Evolutionary conservation across 768 basidiomycete species (phyloP).

Genomic region (Pulveroboletus sp.): DNA sequence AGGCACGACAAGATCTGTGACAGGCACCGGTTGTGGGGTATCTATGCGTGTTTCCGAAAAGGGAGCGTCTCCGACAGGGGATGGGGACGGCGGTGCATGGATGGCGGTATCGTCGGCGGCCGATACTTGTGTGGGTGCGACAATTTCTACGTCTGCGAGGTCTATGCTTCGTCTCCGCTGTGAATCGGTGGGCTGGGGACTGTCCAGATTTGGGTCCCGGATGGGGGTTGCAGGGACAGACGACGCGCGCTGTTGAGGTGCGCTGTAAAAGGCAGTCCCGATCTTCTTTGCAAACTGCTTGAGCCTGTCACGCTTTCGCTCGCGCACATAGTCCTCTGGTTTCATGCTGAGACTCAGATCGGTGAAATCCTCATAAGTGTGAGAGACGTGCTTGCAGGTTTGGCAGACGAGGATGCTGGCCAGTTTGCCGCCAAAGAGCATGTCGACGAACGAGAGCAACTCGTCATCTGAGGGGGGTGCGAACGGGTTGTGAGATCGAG

Average conservation of each 20-base stretch:
- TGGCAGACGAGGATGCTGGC: conserved; percentile 93
- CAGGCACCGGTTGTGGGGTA: conserved; percentile 3
- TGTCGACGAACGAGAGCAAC: conserved; percentile 76
- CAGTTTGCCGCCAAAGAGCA: conserved; percentile 86
- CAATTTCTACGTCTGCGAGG: conserved; percentile 35
- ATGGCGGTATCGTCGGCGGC: background rate
- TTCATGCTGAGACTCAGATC: conserved; percentile 91
- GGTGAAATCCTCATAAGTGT: conserved; percentile 80
- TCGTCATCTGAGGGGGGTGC: conserved; percentile 39
- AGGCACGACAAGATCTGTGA: conserved; percentile 3
- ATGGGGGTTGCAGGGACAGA: conserved; percentile 52
- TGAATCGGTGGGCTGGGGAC: conserved; percentile 20
- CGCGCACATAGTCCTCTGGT: conserved; percentile 70
- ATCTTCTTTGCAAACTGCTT: conserved; percentile 71
- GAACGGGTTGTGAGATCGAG: background rate
- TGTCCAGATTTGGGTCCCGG: conserved; percentile 32
- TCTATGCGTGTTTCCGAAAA: conserved; percentile 17
- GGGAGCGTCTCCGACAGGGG: conserved; percentile 7
- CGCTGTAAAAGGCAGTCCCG: conserved; percentile 23
- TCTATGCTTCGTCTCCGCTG: conserved; percentile 33
- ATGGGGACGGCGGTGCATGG: conserved; percentile 1
- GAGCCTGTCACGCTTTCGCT: conserved; percentile 75
- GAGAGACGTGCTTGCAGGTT: conserved; percentile 89
- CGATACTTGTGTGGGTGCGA: conserved; percentile 6
- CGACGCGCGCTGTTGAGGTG: conserved; percentile 48